These are phyloP conservation scores for Ophiostoma ulmi DNA, from an alignment of 2,329 filamentous ascomycete species.

Conservation along the genomic window DNA sequence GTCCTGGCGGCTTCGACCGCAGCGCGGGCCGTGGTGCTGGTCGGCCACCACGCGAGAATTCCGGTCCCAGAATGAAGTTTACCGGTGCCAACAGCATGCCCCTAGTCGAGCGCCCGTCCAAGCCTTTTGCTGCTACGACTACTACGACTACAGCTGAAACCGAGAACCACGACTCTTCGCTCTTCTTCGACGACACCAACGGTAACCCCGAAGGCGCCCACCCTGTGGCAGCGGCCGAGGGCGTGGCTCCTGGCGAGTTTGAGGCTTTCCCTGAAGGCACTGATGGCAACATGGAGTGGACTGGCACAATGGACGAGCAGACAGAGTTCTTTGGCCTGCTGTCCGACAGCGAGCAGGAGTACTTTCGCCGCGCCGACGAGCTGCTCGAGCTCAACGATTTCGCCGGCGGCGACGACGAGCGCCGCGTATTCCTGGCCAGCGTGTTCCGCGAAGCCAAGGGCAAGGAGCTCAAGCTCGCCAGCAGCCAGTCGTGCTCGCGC, in stretches of 20 bases:
- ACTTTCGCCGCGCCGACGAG: constrained; percentile 86
- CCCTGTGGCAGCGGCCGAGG: background rate
- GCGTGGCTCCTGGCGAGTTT: background rate
- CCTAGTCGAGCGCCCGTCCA: background rate
- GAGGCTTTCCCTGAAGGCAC: constrained; percentile 16
- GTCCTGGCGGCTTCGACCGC: background rate
- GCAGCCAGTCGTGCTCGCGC: constrained; percentile 90
- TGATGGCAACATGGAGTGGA: constrained; percentile 48
- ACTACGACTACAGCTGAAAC: background rate
- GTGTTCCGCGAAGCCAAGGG: constrained; percentile 81
- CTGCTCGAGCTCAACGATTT: constrained; percentile 89
- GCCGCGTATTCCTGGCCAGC: constrained; percentile 66
- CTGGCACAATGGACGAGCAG: constrained; percentile 20
- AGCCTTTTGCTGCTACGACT: background rate
- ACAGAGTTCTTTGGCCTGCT: constrained; percentile 89
- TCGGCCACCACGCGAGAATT: background rate
- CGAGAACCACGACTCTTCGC: background rate
- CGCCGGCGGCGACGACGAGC: constrained; percentile 62
- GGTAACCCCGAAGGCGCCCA: background rate
- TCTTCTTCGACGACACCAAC: constrained; percentile 17
- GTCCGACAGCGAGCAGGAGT: constrained; percentile 88
- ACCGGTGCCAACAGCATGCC: constrained; percentile 23
- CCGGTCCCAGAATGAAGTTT: constrained; percentile 11
- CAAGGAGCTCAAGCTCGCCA: constrained; percentile 93
- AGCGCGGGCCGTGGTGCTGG: background rate